Evolutionary conservation across 495 filamentous ascomycete species (phyloP), one percentile per base, ranked within the genome.

Genomic region (Penicillium herquei): DNA sequence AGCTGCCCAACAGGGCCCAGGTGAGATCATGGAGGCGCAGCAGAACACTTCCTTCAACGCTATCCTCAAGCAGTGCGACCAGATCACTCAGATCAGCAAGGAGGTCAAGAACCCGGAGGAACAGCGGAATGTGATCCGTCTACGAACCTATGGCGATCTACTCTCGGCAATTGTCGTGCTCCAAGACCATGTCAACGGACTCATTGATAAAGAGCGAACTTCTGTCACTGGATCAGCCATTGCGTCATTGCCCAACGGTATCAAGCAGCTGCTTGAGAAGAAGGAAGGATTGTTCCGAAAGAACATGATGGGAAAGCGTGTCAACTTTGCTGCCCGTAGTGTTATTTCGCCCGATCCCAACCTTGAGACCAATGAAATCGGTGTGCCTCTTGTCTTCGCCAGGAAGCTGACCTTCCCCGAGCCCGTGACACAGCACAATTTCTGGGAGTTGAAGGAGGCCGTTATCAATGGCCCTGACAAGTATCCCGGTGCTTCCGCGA

Each of bases 281-380:
- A 99, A 99, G 72, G 95, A 99, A 66, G 95, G 95, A 44, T 75
- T 99, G 45, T 98, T 99, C 78, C 81, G 95, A 61, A 98, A 93
- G 81, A 96, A 99, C 76, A 98, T 99, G 93, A 99, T 99, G 95
- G 95, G 95, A 45, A 99, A 99, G 77, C 89, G 95, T 75, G 95
- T 99, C 70, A 98, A 99, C 72, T 97, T 92, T 68, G 95, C 95
- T 52, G 95, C 95, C 49, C 88, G 95, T 68, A 94, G 87, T 79
- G 95, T 99, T 62, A 99, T 99, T 58, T 97, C 93, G 31, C 94
- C 95, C 2, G 95, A 99, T 69, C 95, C 95, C 4, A 98, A 96
- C 64, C 94, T 99, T 64, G 95, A 99, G 72, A 97, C 93, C 14
- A 96, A 93, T 62, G 95, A 99, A 72, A 97, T 99, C 54, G 95